A percentile compares a stretch with the other conserved stretches of the same genome.
Evolutionary conservation across 805 yeast species (phyloP).

Genomic region (Candida boleticola): DNA sequence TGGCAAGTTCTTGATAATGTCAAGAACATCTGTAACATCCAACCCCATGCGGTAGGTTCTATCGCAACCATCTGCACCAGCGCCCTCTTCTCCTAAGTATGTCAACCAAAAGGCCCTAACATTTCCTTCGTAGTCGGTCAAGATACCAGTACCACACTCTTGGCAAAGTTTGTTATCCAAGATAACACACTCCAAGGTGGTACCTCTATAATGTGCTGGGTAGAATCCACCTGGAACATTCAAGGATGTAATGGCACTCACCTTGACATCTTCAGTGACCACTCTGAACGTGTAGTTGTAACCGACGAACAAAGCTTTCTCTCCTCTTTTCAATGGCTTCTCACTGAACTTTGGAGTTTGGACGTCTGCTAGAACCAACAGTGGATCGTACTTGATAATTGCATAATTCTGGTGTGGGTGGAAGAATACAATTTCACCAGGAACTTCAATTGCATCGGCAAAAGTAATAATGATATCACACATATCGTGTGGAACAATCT

Average conservation of each 20-base stretch:
- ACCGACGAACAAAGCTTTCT: conserved; percentile 75
- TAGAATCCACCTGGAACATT: conserved; percentile 67
- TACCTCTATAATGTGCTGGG: conserved; percentile 81
- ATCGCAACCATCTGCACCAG: conserved; percentile 47
- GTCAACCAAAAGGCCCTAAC: conserved; percentile 85
- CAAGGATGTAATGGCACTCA: conserved; percentile 72
- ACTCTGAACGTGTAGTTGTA: conserved; percentile 68
- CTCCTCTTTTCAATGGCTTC: conserved; percentile 67
- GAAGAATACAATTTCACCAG: conserved; percentile 76
- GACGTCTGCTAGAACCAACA: conserved; percentile 67
- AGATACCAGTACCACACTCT: conserved; percentile 76
- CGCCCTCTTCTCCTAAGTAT: conserved; percentile 70
- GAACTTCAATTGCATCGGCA: conserved; percentile 81
- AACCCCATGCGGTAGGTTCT: conserved; percentile 70
- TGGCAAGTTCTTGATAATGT: conserved; percentile 51
- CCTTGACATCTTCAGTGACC: conserved; percentile 70
- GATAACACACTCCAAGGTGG: conserved; percentile 74
- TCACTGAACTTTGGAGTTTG: conserved; percentile 61
- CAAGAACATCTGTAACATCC: conserved; percentile 64
- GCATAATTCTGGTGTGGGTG: conserved; percentile 90
- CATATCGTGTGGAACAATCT: conserved; percentile 78
- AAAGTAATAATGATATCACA: conserved; percentile 74
- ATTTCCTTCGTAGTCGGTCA: conserved; percentile 74
- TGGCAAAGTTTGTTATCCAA: conserved; percentile 70
- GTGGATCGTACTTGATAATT: conserved; percentile 77